Evolutionary conservation across 164 flowering plant genomes (phyloP), one percentile per base, ranked within the genome.

Genomic region (Aristolochia fimbriata): DNA sequence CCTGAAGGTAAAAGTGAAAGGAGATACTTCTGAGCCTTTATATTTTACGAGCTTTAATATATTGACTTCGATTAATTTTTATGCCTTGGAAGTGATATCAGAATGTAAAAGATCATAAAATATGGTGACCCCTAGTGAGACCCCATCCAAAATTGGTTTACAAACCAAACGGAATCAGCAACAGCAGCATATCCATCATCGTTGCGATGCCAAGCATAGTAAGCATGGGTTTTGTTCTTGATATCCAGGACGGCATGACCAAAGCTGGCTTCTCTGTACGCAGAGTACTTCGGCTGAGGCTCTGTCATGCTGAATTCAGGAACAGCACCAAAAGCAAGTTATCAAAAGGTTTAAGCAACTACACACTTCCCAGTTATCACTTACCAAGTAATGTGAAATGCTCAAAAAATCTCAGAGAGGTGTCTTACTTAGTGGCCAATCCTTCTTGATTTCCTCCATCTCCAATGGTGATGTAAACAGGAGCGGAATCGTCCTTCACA

Each of bases 381-480:
- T 2, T 27, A 5, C n/a, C 30, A 27, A 27, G 3, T 27, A 27
- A 2, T 37, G 43, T 37, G 12, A 37, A 37, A n/a, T n/a, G n/a
- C n/a, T n/a, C n/a, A n/a, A n/a, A n/a, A n/a, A n/a, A n/a, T n/a
- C n/a, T n/a, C n/a, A n/a, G n/a, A n/a, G n/a, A n/a, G n/a, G n/a
- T n/a, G 43, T 41, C 58, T 52, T 62, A 91, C 98, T 79, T 76
- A 71, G 60, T 81, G 22, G 92, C 86, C 33, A 82, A 56, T 63
- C 95, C 98, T 73, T 88, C 96, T 16, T 78, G 47, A 61, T 91
- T 91, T 57, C 98, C 98, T 59, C 98, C 98, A 67, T 91, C 97
- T 0, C 97, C 97, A 57, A 91, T 80, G 71, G 96, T 88, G 25
- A 91, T 85, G 74, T 91, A 91, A 0, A 91, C 87, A 16, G 96